A percentile compares a stretch with the other conserved stretches of the same genome.
Evolutionary conservation across 805 yeast species (phyloP).

Genomic region (Starmerella davenportii): DNA sequence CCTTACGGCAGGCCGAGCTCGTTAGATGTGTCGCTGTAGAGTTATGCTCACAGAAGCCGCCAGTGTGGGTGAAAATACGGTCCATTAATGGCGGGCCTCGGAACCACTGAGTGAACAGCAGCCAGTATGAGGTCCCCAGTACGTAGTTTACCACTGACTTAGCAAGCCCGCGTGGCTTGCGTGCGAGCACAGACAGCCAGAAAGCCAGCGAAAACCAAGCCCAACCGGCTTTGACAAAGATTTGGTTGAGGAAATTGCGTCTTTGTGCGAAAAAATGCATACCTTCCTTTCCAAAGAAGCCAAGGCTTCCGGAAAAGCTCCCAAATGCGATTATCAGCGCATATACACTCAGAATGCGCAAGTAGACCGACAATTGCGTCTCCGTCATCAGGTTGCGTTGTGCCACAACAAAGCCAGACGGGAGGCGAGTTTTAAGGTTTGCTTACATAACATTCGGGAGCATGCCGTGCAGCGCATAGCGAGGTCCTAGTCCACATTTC

Average conservation of each 20-base stretch:
- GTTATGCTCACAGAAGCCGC: constrained; percentile 47
- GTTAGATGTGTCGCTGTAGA: constrained; percentile 4
- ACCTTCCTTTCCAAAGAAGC: constrained; percentile 5
- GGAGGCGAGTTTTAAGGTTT: too few species aligned
- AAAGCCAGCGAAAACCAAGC: constrained; percentile 54
- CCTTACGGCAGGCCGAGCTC: constrained; percentile 28
- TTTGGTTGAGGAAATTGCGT: constrained; percentile 47
- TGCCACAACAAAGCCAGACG: too few species aligned
- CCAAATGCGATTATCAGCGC: constrained; percentile 9
- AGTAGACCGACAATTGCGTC: neutral
- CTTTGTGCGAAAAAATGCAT: constrained; percentile 28
- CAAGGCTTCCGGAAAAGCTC: neutral
- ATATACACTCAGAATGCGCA: constrained; percentile 5
- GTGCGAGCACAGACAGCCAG: constrained; percentile 13
- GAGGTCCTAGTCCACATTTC: too few species aligned
- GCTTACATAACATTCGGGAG: too few species aligned
- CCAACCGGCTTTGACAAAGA: constrained; percentile 86
- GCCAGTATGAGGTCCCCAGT: constrained; percentile 63
- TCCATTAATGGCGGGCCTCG: constrained; percentile 84
- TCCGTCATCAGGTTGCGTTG: neutral
- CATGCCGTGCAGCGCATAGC: too few species aligned
- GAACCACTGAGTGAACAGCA: constrained; percentile 70
- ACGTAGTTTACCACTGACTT: constrained; percentile 22
- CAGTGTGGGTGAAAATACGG: constrained; percentile 55
- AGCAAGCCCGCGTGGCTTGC: neutral